Percentiles rank a stretch among this genome's conserved stretches.
phyloP scores from a whole-genome alignment of 768 basidiomycete genomes.

The Boletus pseudo-olivaceus region DNA sequence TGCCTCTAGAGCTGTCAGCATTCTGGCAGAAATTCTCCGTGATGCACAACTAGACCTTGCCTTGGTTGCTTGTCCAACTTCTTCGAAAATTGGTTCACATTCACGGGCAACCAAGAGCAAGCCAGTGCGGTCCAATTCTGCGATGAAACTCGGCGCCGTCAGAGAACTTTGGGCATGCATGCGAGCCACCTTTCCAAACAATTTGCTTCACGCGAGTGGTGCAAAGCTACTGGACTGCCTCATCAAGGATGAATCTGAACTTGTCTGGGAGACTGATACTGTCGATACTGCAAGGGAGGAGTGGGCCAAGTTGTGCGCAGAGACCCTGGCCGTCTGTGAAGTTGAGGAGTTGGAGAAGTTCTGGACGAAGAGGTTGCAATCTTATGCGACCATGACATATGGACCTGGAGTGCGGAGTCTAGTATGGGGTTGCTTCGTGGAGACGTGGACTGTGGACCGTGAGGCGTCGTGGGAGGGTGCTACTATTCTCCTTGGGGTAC shows the following conservation, averaged over 20 bases:
- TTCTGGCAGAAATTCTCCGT: slow-evolving; percentile 48
- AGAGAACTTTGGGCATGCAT: slow-evolving; percentile 56
- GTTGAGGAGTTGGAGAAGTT: slow-evolving; percentile 47
- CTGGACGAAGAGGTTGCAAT: slow-evolving; percentile 38
- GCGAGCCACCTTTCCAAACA: slow-evolving; percentile 39
- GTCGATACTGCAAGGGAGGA: slow-evolving; percentile 44
- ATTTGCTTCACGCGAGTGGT: slow-evolving; percentile 42
- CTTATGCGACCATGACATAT: slow-evolving; percentile 29
- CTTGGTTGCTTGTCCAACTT: slow-evolving; percentile 21
- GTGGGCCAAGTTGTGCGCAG: slow-evolving; percentile 62
- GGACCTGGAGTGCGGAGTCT: slow-evolving; percentile 40
- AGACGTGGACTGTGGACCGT: slow-evolving; percentile 49
- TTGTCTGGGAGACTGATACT: slow-evolving; percentile 42
- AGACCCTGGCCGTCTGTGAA: slow-evolving; percentile 48
- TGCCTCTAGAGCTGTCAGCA: slow-evolving; percentile 36
- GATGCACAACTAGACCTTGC: slow-evolving; percentile 45
- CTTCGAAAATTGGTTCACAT: slow-evolving; percentile 7
- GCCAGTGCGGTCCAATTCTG: slow-evolving; percentile 36
- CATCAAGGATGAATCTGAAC: slow-evolving; percentile 43
- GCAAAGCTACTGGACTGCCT: slow-evolving; percentile 48
- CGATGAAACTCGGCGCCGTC: slow-evolving; percentile 55
- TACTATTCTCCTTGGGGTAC: slow-evolving; percentile 50
- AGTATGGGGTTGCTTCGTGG: slow-evolving; percentile 57
- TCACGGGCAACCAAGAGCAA: slow-evolving; percentile 3
- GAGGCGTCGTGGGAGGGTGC: slow-evolving; percentile 53